phyloP scores from a whole-genome alignment of 108 stramenopile species.

The Fistulifera pelliculosa region DNA sequence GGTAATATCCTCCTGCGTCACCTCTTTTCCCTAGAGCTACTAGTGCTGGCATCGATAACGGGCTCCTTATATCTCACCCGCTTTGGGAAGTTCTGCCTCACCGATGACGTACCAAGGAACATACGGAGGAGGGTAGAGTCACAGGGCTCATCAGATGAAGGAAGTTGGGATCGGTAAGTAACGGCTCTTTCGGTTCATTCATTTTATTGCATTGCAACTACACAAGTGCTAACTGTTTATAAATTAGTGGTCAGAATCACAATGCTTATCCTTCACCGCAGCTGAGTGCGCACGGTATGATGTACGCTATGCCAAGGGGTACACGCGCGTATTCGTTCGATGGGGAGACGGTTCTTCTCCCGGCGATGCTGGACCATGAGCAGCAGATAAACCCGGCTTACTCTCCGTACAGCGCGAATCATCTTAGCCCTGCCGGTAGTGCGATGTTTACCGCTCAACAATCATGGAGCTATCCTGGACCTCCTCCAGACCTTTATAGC shows the following conservation, averaged over 20 bases:
- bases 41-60: conserved; percentile 1
- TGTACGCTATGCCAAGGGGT: conserved; percentile 13
- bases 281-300: conserved; percentile 22
- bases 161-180: not conserved
- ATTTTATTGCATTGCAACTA: not conserved
- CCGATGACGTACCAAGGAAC: not conserved
- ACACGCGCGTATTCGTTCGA: conserved; percentile 46
- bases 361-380: conserved; percentile 14
- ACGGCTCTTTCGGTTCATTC: not conserved
- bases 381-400: conserved; percentile 9
- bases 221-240: not conserved
- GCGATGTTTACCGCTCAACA: conserved; percentile 30
- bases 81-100: conserved; percentile 3
- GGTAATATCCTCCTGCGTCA: conserved; percentile 31
- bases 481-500: conserved; percentile 32
- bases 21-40: conserved; percentile 41
- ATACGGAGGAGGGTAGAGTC: not conserved
- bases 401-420: conserved; percentile 16
- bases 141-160: not conserved
- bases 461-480: conserved; percentile 36
- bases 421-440: conserved; percentile 11
- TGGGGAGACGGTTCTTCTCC: conserved; percentile 29
- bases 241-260: not conserved
- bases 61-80: conserved; percentile 12
- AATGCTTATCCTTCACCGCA: conserved; percentile 14